These are phyloP conservation scores for Penicillium soppii DNA, from an alignment of 495 filamentous ascomycete genomes.

Conservation along the genomic window DNA sequence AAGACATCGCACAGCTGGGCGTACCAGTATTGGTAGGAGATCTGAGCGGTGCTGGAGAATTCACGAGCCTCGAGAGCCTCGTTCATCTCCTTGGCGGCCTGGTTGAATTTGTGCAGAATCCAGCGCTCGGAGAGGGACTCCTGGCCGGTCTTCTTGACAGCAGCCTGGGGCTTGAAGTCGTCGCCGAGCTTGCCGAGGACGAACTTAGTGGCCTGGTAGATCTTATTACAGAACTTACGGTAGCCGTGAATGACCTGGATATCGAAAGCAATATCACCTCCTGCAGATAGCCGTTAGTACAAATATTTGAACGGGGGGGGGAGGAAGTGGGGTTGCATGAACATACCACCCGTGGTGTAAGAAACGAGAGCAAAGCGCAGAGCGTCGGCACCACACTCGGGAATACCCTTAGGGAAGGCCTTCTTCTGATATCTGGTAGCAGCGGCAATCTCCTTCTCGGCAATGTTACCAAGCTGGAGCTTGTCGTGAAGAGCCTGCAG, in stretches of 20 bases:
- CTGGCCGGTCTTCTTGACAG: conserved; percentile 56
- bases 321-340: conserved; percentile 3
- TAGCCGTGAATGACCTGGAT: conserved; percentile 82
- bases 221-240: conserved; percentile 87
- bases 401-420: conserved; percentile 77
- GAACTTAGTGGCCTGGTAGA: conserved; percentile 88
- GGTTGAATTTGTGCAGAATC: conserved; percentile 81
- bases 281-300: conserved; percentile 27
- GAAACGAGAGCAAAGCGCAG: conserved; percentile 77
- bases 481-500: conserved; percentile 69
- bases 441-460: conserved; percentile 68
- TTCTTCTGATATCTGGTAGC: conserved; percentile 78
- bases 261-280: conserved; percentile 80
- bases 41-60: conserved; percentile 64
- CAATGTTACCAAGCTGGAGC: conserved; percentile 67
- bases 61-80: conserved; percentile 66
- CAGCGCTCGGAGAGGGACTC: conserved; percentile 77
- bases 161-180: conserved; percentile 65
- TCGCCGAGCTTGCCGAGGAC: conserved; percentile 73
- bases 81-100: conserved; percentile 72
- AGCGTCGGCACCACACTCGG: conserved; percentile 84
- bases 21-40: conserved; percentile 70
- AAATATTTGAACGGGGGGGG: background rate
- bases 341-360: conserved; percentile 79
- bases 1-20: conserved; percentile 65